These are phyloP conservation scores for Vicia villosa DNA, from an alignment of 306 rosid genomes.

Conservation along the genomic window DNA sequence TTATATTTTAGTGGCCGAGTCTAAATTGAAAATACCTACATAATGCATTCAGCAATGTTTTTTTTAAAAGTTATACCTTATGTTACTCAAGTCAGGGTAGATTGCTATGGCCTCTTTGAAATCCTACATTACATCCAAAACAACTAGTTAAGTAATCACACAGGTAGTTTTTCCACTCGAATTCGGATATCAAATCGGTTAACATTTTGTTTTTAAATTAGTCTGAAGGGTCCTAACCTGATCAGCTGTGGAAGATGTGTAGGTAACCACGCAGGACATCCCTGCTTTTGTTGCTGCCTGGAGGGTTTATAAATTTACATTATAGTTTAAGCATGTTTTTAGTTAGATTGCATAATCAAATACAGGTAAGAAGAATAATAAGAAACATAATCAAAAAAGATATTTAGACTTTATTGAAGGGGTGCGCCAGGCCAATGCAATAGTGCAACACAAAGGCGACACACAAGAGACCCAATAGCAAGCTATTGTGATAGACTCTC, in stretches of 20 bases:
- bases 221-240: constrained; percentile 54
- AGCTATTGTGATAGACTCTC: neutral
- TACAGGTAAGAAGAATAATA: neutral
- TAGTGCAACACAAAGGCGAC: neutral
- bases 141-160: constrained; percentile 27
- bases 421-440: neutral
- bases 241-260: constrained; percentile 83
- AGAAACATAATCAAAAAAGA: neutral
- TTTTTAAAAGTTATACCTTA: constrained; percentile 56
- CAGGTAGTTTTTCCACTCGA: constrained; percentile 1
- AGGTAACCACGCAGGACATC: constrained; percentile 83
- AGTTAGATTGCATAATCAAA: neutral
- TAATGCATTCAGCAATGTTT: constrained; percentile 3
- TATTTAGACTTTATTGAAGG: too few relatives aligned
- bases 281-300: constrained; percentile 95
- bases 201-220: constrained; percentile 3
- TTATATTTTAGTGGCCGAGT: neutral
- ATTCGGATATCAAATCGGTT: neutral
- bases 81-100: constrained; percentile 79
- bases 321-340: constrained; percentile 1
- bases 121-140: constrained; percentile 52
- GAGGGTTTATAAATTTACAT: constrained; percentile 29
- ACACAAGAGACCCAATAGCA: neutral
- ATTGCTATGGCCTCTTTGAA: constrained; percentile 77
- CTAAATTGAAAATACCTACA: constrained; percentile 3